Conservation (phyloP, 2,329 filamentous ascomycete genomes). For the Elsinoe australis region DNA sequence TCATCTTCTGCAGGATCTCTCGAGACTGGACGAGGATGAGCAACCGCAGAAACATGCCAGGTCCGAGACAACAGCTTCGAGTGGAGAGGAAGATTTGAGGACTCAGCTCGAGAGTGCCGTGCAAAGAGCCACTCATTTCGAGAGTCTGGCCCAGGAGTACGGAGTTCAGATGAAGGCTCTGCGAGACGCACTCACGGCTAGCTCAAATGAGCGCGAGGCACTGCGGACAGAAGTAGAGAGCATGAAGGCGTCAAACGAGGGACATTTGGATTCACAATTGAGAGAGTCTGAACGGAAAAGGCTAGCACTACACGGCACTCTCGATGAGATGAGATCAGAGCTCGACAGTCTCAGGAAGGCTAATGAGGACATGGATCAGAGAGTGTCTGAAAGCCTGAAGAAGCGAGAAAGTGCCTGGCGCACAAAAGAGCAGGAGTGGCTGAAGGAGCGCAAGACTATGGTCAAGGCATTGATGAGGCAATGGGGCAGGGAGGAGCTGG, state of each 20-base stretch:
- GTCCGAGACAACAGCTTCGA: background rate
- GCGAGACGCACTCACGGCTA: conserved; percentile 22
- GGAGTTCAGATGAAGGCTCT: conserved; percentile 20
- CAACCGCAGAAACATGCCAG: background rate
- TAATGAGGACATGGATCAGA: conserved; percentile 22
- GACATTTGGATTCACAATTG: conserved; percentile 20
- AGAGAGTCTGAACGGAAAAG: conserved; percentile 11
- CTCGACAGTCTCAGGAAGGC: conserved; percentile 23
- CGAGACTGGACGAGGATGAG: conserved; percentile 14
- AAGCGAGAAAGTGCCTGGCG: conserved; percentile 12
- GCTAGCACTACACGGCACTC: conserved; percentile 3
- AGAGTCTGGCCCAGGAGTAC: conserved; percentile 16
- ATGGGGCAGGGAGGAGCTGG: conserved; percentile 59
- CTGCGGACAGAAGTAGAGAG: conserved; percentile 21
- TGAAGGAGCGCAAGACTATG: conserved; percentile 29
- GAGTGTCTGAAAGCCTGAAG: conserved; percentile 4
- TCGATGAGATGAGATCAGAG: conserved; percentile 15
- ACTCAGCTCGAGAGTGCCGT: conserved; percentile 9
- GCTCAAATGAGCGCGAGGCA: conserved; percentile 24
- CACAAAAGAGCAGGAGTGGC: conserved; percentile 19
- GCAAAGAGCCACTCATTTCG: background rate
- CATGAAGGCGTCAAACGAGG: conserved; percentile 17
- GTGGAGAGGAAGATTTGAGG: background rate
- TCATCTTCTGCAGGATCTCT: conserved; percentile 19
- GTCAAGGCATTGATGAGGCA: conserved; percentile 60